Evolutionary conservation across 257 asterid genomes (phyloP).

Genomic region (Primulina tabacum): DNA sequence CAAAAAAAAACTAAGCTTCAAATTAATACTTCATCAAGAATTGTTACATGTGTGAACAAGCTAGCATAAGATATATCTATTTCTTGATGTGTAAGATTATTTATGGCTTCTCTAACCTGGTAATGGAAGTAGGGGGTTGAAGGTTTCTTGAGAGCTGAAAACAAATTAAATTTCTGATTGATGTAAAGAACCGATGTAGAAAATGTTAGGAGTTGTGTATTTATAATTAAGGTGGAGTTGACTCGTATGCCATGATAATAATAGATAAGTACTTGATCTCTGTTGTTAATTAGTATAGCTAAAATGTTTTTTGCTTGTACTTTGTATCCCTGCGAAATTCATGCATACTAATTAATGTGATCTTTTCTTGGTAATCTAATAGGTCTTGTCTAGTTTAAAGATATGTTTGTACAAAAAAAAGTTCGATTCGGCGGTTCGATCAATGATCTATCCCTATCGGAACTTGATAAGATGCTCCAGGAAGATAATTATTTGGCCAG

Average conservation of each 20-base stretch:
- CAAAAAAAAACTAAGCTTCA: neutral
- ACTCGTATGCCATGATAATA: slow-evolving; percentile 19
- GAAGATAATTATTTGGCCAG: too few relatives aligned
- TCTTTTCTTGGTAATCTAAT: slow-evolving; percentile 27
- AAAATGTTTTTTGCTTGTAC: slow-evolving; percentile 12
- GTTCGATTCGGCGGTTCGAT: too few relatives aligned
- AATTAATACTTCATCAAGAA: neutral
- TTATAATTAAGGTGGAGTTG: slow-evolving; percentile 42
- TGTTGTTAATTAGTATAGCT: slow-evolving; percentile 12
- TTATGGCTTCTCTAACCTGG: neutral
- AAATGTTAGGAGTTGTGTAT: slow-evolving; percentile 41
- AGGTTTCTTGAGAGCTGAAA: slow-evolving; percentile 17
- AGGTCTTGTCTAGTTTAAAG: too few relatives aligned
- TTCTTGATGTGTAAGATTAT: neutral
- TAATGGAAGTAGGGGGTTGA: neutral
- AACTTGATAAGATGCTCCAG: too few relatives aligned
- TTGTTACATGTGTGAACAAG: neutral
- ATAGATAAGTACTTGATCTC: slow-evolving; percentile 9
- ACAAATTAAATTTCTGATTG: slow-evolving; percentile 17
- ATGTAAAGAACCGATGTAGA: slow-evolving; percentile 37
- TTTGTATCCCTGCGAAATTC: slow-evolving; percentile 20
- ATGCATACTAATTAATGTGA: slow-evolving; percentile 23
- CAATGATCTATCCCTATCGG: too few relatives aligned
- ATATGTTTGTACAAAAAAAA: too few relatives aligned
- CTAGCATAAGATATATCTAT: neutral